These are phyloP conservation scores for Clarireedia sp. DNA, from an alignment of 2,329 filamentous ascomycete species.

Conservation along the genomic window DNA sequence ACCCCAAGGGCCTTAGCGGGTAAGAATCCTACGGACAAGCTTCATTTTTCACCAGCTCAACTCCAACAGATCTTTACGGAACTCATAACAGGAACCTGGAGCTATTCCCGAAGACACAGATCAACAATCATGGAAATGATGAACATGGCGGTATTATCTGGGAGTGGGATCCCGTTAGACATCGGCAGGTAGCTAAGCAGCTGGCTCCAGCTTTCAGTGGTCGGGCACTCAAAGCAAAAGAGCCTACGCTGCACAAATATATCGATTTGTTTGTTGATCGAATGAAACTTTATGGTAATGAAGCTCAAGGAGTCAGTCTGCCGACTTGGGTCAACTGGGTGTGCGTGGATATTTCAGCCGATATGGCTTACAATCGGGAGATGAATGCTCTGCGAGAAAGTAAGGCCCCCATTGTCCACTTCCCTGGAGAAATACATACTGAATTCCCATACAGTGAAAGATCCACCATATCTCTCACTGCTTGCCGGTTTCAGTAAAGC, in stretches of 20 bases:
- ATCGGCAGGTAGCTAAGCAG: conserved; percentile 3
- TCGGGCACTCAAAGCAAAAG: conserved; percentile 1
- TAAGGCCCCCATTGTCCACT: neutral
- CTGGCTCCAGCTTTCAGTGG: conserved; percentile 5
- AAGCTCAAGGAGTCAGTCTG: neutral
- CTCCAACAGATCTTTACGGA: neutral
- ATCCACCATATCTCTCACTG: neutral
- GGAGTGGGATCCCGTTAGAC: neutral
- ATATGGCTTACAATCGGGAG: conserved; percentile 2
- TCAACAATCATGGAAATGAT: neutral
- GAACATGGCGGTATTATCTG: neutral
- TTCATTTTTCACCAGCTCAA: too few species aligned
- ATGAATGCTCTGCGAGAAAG: conserved; percentile 8
- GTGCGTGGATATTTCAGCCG: conserved; percentile 7
- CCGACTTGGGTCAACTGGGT: conserved; percentile 8
- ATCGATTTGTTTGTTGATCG: conserved; percentile 5
- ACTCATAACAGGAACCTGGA: neutral
- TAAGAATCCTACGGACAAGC: too few species aligned
- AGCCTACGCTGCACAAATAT: conserved; percentile 3
- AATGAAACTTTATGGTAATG: conserved; percentile 1
- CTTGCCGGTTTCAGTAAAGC: neutral
- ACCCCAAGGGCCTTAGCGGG: neutral
- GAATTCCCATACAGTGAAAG: neutral
- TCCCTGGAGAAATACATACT: too few species aligned
- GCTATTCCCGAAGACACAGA: neutral